Percentiles rank a stretch among this genome's conserved stretches.
Evolutionary conservation across 768 basidiomycete genomes (phyloP).

Genomic region (Suillus hirtellus): DNA sequence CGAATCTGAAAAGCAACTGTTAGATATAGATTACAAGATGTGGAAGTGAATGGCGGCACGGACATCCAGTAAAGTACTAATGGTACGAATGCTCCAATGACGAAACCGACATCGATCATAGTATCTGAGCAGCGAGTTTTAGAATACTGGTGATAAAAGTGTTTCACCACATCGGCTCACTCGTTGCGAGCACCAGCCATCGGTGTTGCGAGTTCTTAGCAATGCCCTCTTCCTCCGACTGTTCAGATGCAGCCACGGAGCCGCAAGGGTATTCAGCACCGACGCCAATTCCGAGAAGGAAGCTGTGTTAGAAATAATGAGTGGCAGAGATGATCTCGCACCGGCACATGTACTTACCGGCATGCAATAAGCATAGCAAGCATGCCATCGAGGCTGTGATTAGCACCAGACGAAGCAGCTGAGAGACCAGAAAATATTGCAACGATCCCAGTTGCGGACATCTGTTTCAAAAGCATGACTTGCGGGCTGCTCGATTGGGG

Average conservation of each 20-base stretch:
- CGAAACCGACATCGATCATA: constrained; percentile 88
- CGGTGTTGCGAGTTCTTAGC: constrained; percentile 78
- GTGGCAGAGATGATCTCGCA: background rate
- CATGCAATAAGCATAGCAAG: constrained; percentile 78
- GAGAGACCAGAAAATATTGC: constrained; percentile 82
- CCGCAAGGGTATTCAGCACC: constrained; percentile 92
- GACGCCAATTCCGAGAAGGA: constrained; percentile 85
- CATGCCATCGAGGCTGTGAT: constrained; percentile 67
- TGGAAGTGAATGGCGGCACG: constrained; percentile 24
- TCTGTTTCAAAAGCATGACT: constrained; percentile 43
- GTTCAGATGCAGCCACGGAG: constrained; percentile 85
- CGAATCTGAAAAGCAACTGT: constrained; percentile 50
- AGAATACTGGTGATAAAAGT: constrained; percentile 8
- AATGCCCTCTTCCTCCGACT: constrained; percentile 82
- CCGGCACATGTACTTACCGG: constrained; percentile 46
- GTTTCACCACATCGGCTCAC: constrained; percentile 41
- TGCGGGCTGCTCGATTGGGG: constrained; percentile 1
- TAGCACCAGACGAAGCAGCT: constrained; percentile 78
- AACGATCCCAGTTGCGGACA: constrained; percentile 82
- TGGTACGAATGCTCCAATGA: constrained; percentile 77
- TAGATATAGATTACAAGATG: constrained; percentile 5
- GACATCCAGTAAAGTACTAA: constrained; percentile 89
- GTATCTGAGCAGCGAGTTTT: constrained; percentile 44
- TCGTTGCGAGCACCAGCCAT: constrained; percentile 88
- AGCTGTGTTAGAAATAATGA: constrained; percentile 42